Base-by-base conservation (phyloP, 225 moss, liverwort and hornwort species). In the Ulota crispa region DNA sequence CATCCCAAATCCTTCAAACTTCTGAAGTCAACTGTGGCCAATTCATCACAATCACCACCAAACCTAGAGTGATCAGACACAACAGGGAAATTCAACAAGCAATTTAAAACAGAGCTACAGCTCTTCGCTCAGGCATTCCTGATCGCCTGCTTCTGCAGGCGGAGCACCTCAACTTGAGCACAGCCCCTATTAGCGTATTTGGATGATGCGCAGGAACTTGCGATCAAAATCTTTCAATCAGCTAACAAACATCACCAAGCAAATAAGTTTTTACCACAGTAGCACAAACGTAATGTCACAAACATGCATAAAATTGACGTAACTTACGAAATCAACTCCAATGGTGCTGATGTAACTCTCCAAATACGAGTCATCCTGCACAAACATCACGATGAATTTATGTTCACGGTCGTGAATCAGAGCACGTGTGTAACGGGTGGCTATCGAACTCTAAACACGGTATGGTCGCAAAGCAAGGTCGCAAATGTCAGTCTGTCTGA, bases 341-440 rank as follows among this genome's bases (percentile, higher is more conserved):
- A 21, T 55, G 20, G 55, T 23, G 23, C 55, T 55, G 8, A 55
- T 55, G 8, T 55, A 55, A 21, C 55, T 55, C 55, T 55, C 55
- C 55, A 95, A 84, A 80, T 95, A 93, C 6, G 93, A 95, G 84
- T 95, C 94, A 70, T 94, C 94, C 90, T 89, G 87, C 64, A 78
- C 81, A 79, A 34, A 57, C 47, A 23, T 60, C 23, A 11, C 13
- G 43, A 78, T 9, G 43, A 31, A 31, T 14, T 60, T 27, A 67
- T n/a, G 24, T 9, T 61, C 37, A 15, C 6, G 50, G 6, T 11
- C 21, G 18, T 11, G 11, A 9, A 71, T 62, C 20, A 37, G 36
- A 67, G 12, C 41, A 68, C 24, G 41, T 24, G 24, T 42, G 41
- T 41, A 14, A 41, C 24, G 15, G 42, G 12, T 24, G 24, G n/a